Evolutionary conservation across 305 asterid species (phyloP).

Genomic region (Fraxinus latifolia): DNA sequence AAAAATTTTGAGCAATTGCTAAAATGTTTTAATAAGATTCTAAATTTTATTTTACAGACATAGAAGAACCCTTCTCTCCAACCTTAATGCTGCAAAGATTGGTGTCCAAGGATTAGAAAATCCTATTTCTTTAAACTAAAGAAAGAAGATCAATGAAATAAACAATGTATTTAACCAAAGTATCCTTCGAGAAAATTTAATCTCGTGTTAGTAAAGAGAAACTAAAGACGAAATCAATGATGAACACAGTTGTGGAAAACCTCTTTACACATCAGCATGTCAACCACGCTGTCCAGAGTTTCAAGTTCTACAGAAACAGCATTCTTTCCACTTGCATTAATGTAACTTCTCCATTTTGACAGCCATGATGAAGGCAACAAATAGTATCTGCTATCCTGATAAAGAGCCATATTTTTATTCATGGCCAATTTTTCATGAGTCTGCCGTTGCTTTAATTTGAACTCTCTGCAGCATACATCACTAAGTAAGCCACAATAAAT

Average conservation of each 20-base stretch:
- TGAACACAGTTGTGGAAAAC: constrained; percentile 32
- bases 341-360: constrained; percentile 72
- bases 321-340: constrained; percentile 67
- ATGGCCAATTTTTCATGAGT: constrained; percentile 76
- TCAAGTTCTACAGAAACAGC: constrained; percentile 60
- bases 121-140: not conserved
- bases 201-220: not conserved
- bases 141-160: not conserved
- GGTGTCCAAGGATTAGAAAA: not conserved
- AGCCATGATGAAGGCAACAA: constrained; percentile 88
- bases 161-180: not conserved
- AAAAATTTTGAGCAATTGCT: not conserved
- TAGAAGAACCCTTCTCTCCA: not conserved
- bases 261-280: constrained; percentile 73
- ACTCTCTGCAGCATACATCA: constrained; percentile 64
- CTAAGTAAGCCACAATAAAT: constrained; percentile 35
- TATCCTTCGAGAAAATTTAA: not conserved
- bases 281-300: constrained; percentile 49
- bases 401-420: constrained; percentile 54
- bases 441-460: constrained; percentile 78
- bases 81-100: not conserved
- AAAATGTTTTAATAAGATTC: not conserved
- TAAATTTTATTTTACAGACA: not conserved
- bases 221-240: constrained; percentile 5
- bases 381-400: constrained; percentile 58